Percentiles rank a stretch among this genome's conserved stretches.
These are phyloP conservation scores for Psilocybe cyanescens DNA, from an alignment of 768 basidiomycete species.

Conservation along the genomic window DNA sequence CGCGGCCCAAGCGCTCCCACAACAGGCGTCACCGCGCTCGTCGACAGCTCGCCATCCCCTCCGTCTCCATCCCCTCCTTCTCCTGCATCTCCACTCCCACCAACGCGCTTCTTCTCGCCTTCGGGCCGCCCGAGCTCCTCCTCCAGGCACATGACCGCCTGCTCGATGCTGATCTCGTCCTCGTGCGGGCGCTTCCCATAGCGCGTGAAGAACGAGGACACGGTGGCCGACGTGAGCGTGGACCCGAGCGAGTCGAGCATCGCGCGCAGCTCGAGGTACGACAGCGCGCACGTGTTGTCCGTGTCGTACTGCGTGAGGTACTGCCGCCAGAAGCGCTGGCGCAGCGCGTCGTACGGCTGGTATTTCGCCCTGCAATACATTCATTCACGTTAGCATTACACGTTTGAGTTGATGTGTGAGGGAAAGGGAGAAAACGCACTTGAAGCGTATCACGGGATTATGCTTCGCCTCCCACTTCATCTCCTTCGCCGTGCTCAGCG, in stretches of 20 bases:
- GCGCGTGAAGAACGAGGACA: no score
- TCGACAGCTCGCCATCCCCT: no score
- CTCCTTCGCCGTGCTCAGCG: slow-evolving; percentile 63
- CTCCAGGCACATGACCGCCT: slow-evolving; percentile 85
- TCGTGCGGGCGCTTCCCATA: slow-evolving; percentile 7
- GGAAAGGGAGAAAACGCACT: slow-evolving; percentile 40
- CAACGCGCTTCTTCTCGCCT: slow-evolving; percentile 70
- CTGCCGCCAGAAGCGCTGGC: no score
- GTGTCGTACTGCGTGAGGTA: no score
- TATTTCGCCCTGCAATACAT: slow-evolving; percentile 59
- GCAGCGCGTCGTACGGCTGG: no score
- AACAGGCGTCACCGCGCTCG: no score
- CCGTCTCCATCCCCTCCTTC: no score
- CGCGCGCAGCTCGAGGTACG: no score
- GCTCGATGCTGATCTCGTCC: slow-evolving; percentile 78
- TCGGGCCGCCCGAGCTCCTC: slow-evolving; percentile 75
- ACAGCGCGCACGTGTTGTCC: no score
- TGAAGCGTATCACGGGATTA: slow-evolving; percentile 68
- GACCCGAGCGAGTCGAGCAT: no score
- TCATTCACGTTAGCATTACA: slow-evolving; percentile 72
- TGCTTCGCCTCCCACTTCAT: slow-evolving; percentile 75
- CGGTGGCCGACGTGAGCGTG: no score
- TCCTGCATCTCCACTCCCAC: slow-evolving; percentile 21
- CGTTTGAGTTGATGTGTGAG: slow-evolving; percentile 50
- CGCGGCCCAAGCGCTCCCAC: background rate